Evolutionary conservation across 2,329 filamentous ascomycete genomes (phyloP).

Genomic region (Leptosphaerulina australis): DNA sequence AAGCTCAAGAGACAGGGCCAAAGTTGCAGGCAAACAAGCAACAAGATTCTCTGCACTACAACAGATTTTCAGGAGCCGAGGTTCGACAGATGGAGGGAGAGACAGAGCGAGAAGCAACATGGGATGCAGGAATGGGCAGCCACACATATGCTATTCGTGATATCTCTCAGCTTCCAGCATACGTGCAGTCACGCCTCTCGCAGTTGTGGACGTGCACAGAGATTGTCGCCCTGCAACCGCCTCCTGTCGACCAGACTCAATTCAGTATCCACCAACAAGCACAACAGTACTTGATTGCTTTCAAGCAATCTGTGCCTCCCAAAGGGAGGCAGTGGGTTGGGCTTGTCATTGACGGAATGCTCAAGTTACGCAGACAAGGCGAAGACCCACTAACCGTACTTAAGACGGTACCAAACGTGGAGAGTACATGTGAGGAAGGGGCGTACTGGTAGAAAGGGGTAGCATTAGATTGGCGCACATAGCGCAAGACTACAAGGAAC

Average conservation of each 20-base stretch:
- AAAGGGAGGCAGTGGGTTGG: neutral
- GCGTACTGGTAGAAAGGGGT: no score
- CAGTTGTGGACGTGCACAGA: conserved; percentile 4
- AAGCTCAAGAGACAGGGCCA: neutral
- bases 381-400: neutral
- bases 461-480: no score
- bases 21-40: neutral
- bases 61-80: neutral
- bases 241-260: neutral
- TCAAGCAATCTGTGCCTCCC: neutral
- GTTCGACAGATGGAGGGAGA: neutral
- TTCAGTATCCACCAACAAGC: neutral
- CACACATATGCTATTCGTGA: neutral
- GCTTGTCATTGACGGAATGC: neutral
- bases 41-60: neutral
- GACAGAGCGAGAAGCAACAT: neutral
- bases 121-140: neutral
- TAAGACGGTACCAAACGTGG: neutral
- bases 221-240: neutral
- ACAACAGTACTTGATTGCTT: neutral
- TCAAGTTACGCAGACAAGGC: neutral
- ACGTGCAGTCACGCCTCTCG: neutral
- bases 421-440: neutral
- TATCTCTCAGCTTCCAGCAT: neutral
- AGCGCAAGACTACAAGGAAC: no score